Base-by-base conservation (phyloP, 352 stramenopile genomes). In the Globisporangium sylvaticum region DNA sequence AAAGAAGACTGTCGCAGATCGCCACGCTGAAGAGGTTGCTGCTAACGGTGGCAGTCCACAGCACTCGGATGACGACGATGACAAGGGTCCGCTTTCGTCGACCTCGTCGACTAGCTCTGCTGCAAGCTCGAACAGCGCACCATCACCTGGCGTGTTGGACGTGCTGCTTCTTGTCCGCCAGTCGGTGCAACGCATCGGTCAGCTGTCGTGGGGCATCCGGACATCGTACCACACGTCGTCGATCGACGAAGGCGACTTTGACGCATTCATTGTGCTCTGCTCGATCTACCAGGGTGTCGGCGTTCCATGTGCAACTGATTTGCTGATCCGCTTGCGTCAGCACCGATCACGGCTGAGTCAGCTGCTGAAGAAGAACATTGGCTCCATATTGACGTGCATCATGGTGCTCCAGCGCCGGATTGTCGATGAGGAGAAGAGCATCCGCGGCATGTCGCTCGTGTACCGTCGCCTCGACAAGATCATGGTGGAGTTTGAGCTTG, bases 211-310 rank as follows among this genome's bases (percentile, higher is more conserved):
- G 87, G 87, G 85, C 9, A 76, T 93, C 8, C 85, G 87, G 7
- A 94, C 87, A 5, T 92, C 87, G n/a, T 89, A 83, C 59, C 85
- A 95, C 67, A 95, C 87, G 48, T 89, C 84, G 10, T 87, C 83
- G 10, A 90, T 92, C 68, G 87, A 95, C 37, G 84, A 93, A 58
- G 80, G 83, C n/a, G 79, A 88, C 61, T 92, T 92, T 61, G 85
- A 95, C 44, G 87, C 85, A 24, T 95, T 90, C 63, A 88, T 92
- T 32, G 87, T 92, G 61, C 63, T 95, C 25, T 95, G 87, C 68
- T 92, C 85, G n/a, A 93, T 95, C 46, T 95, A 95, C 61, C 75
- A 90, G 57, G 71, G 69, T 25, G 76, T 80, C 27, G 81, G 81
- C 2, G 85, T 95, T 1, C 61, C 72, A 44, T 92, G 84, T 31